Conservation (phyloP, 768 basidiomycete genomes). For the Russula brevipes region DNA sequence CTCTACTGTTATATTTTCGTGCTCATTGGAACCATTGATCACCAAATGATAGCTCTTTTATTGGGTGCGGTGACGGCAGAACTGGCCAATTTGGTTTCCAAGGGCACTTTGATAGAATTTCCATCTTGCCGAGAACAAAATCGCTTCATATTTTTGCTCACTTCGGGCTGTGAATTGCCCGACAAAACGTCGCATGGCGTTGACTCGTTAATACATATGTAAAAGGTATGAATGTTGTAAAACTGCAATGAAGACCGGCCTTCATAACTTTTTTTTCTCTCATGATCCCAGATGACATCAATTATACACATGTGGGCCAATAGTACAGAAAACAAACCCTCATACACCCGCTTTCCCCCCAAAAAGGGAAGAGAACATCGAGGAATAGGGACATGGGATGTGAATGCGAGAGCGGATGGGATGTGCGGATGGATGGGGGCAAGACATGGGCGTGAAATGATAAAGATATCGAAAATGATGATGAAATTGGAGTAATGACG, state of each 20-base stretch:
- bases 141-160: no score
- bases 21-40: no score
- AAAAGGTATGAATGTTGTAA: neutral
- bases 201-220: neutral
- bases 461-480: slow-evolving; percentile 17
- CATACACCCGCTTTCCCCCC: neutral
- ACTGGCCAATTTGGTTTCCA: no score
- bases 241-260: neutral
- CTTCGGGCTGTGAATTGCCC: no score
- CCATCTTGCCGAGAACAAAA: no score
- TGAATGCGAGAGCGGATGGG: neutral
- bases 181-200: no score
- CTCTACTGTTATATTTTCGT: no score
- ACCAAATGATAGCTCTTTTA: no score
- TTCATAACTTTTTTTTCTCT: slow-evolving; percentile 10
- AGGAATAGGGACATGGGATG: neutral
- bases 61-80: no score
- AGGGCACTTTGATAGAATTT: no score
- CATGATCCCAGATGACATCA: neutral
- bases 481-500: neutral
- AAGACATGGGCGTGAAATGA: slow-evolving; percentile 1
- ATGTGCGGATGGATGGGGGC: neutral
- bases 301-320: neutral
- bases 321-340: slow-evolving; percentile 1
- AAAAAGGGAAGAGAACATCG: neutral